These are phyloP conservation scores for Pseudogymnoascus sp. DNA, from an alignment of 2,329 filamentous ascomycete species.

Conservation along the genomic window DNA sequence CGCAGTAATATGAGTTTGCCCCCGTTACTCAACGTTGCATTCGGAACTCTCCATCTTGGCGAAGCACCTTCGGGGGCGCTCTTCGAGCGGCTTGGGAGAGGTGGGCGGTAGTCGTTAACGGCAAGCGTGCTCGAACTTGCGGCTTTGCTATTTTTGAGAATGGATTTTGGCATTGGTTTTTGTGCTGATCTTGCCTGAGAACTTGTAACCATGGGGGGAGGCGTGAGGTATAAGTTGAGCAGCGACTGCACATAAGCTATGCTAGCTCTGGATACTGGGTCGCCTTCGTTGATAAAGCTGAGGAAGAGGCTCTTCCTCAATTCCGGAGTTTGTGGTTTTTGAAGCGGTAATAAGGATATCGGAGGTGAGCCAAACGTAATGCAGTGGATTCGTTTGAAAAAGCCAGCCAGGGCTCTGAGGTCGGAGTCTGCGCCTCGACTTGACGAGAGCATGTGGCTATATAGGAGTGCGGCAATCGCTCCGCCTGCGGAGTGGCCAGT, in stretches of 20 bases:
- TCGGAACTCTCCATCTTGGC: conserved; percentile 57
- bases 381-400: conserved; percentile 75
- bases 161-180: conserved; percentile 8
- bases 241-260: conserved; percentile 66
- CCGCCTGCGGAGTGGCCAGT: conserved; percentile 84
- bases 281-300: conserved; percentile 77
- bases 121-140: conserved; percentile 18
- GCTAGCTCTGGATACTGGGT: conserved; percentile 70
- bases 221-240: conserved; percentile 59
- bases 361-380: conserved; percentile 80
- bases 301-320: conserved; percentile 65
- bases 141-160: conserved; percentile 13
- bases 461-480: conserved; percentile 71
- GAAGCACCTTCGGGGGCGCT: conserved; percentile 22
- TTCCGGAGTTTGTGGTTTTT: conserved; percentile 43
- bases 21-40: conserved; percentile 59
- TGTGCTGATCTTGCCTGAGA: neutral
- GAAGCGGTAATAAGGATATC: conserved; percentile 60
- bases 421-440: conserved; percentile 52
- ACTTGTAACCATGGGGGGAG: conserved; percentile 37
- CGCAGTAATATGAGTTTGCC: conserved; percentile 62
- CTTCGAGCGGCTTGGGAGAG: conserved; percentile 16
- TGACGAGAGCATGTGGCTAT: conserved; percentile 67
- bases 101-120: conserved; percentile 17
- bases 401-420: conserved; percentile 58